Base-by-base conservation (phyloP, 306 rosid genomes). In the Sicyos baderoa region DNA sequence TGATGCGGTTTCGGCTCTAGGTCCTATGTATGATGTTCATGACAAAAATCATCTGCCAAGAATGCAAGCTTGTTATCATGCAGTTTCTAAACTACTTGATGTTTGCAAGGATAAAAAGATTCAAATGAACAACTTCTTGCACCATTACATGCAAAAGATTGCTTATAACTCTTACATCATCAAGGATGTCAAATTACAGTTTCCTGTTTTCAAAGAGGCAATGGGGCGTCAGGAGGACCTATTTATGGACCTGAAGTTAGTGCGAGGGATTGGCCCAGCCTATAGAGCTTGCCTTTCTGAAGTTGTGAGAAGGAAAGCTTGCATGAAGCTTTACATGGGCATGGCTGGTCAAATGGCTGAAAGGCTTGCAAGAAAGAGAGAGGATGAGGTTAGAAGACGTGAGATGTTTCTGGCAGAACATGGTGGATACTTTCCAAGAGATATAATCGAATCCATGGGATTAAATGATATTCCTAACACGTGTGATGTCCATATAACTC, bases 311-410 rank as follows among this genome's bases (percentile, higher is more conserved):
- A 84, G 99, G 78, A 90, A 90, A 80, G 97, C 99, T 74, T 81
- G 87, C 61, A 82, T 88, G 86, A 93, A 90, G 86, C 88, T 93
- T 68, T 88, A 90, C 87, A 90, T 93, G 99, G 99, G 99, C 63
- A 82, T 90, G 99, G 99, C 99, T 16, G 99, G 99, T 53, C 96
- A 86, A 76, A 55, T 93, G 82, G 97, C 99, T 81, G 99, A 93
- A 86, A 86, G 77, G 76, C 90, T 93, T 76, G 99, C 97, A 40
- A 80, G 82, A 50, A 93, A 84, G 82, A 86, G 99, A 72, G 99
- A 90, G 76, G 79, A 56, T 68, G 99, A 93, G 78, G 77, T 85
- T n/a, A 79, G 86, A 74, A 88, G 81, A 65, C 83, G 97, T 29
- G 96, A 88, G 71, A 95, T 85, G 76, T 93, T 93, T 86, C 56